Percentiles rank a stretch among this genome's conserved stretches.
phyloP scores from a whole-genome alignment of 371 early-diverging fungal genomes.

The Mucor plumbeus region DNA sequence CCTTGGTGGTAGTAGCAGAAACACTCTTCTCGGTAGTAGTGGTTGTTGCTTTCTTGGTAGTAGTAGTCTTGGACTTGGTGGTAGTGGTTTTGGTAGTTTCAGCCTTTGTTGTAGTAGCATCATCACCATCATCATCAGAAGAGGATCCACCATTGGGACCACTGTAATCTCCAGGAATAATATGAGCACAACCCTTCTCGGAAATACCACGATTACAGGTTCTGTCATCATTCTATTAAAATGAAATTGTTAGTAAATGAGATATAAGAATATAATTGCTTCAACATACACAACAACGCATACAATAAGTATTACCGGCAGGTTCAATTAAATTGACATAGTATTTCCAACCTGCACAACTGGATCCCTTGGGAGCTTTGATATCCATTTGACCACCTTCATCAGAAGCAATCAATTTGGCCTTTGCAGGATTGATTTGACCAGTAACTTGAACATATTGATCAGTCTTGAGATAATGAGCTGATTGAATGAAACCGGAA shows the following conservation, averaged over 20 bases:
- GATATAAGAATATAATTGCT: background rate
- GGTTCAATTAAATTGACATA: conserved; percentile 63
- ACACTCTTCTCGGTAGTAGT: background rate
- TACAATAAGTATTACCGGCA: conserved; percentile 48
- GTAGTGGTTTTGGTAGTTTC: background rate
- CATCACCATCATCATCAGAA: background rate
- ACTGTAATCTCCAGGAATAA: conserved; percentile 62
- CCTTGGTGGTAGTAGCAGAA: background rate
- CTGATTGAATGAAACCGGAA: conserved; percentile 51
- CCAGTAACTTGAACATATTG: conserved; percentile 63
- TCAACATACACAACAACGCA: conserved; percentile 60
- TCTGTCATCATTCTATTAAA: conserved; percentile 27
- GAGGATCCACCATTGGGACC: conserved; percentile 33
- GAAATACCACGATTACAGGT: conserved; percentile 58
- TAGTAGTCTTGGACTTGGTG: background rate
- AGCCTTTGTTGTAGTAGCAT: background rate
- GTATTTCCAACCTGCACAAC: conserved; percentile 51
- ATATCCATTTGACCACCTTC: conserved; percentile 62
- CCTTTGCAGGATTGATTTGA: conserved; percentile 50
- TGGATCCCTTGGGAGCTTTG: conserved; percentile 51
- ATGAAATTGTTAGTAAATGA: background rate
- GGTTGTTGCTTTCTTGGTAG: background rate
- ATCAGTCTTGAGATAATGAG: conserved; percentile 48
- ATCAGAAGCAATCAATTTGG: conserved; percentile 41
- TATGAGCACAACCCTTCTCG: conserved; percentile 54